phyloP scores from a whole-genome alignment of 2,329 filamentous ascomycete species.

The Aspergillus sclerotialis region DNA sequence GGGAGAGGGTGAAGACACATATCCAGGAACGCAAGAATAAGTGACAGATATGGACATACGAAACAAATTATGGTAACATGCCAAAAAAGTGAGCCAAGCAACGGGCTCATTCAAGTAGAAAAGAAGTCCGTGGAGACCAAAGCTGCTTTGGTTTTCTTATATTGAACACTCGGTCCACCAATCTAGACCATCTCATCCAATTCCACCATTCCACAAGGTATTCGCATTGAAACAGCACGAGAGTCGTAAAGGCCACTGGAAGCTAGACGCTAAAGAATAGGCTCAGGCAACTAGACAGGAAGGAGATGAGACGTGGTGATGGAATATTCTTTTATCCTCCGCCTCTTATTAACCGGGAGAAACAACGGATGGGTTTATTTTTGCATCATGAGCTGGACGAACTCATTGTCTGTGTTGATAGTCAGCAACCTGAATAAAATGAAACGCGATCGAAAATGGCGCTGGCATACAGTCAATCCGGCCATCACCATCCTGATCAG shows the following conservation, averaged over 20 bases:
- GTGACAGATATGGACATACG: not conserved
- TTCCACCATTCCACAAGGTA: not conserved
- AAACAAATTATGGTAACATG: not conserved
- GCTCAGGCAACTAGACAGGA: constrained; percentile 19
- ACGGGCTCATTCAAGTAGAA: too few species aligned
- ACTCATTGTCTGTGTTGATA: constrained; percentile 70
- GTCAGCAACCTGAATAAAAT: constrained; percentile 17
- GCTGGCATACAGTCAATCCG: constrained; percentile 70
- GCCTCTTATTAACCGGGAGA: constrained; percentile 23
- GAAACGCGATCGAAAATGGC: not conserved
- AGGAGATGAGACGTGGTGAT: constrained; percentile 14
- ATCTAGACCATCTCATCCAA: not conserved
- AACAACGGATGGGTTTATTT: constrained; percentile 53
- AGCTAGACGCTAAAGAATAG: constrained; percentile 18
- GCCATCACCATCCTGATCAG: constrained; percentile 82
- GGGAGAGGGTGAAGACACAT: too few species aligned
- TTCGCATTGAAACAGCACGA: constrained; percentile 6
- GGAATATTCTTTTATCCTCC: constrained; percentile 18
- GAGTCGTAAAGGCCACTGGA: constrained; percentile 8
- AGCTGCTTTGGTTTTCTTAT: not conserved
- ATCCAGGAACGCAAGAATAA: not conserved
- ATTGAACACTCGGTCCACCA: not conserved
- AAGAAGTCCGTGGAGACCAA: not conserved
- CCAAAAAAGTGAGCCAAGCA: too few species aligned
- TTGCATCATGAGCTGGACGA: constrained; percentile 94